Base-by-base conservation (phyloP, 306 rosid genomes). In the Myrica gale region DNA sequence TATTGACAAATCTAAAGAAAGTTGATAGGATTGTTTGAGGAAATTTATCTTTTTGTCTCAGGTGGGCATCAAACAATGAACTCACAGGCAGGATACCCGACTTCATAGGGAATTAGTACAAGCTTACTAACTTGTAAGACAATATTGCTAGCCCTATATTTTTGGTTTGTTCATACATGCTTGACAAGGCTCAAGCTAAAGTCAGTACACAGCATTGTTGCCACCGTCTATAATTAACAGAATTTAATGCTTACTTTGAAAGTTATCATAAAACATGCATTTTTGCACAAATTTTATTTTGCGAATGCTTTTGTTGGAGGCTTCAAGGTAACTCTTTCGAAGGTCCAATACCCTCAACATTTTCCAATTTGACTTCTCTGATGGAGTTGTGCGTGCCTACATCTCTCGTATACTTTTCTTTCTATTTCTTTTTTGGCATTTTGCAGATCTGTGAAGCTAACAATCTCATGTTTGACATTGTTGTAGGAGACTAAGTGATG, bases 271-370 rank as follows among this genome's bases (percentile, higher is more conserved):
- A 55, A 3, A 74, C 44, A 21, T 61, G 1, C 63, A 43, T 68
- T 61, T 86, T 2, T 62, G 5, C 63, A 71, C 74, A 42, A 8
- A 11, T 68, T 68, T 53, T 72, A 26, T 3, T 32, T 75, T 66
- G 6, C 79, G 57, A 50, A 54, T 81, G 50, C 50, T 71, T 66
- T 74, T 23, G 23, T 41, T 91, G 97, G 96, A 88, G 89, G 82
- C 69, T 93, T 81, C 88, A 93, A 74, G 98, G 97, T 15, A 93
- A 93, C 86, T 83, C 91, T 71, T 91, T 93, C 23, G 79, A 81
- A 80, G 90, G 96, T 54, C 81, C 89, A 19, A 86, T 91, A 83
- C 93, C 98, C 39, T 65, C 84, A 0, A 74, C 94, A 20, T 82
- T 93, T 76, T 87, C 89, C 57, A 89, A 83, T 79, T 82, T 93